phyloP scores from a whole-genome alignment of 345 rosid genomes.

The Ceriops zippeliana region DNA sequence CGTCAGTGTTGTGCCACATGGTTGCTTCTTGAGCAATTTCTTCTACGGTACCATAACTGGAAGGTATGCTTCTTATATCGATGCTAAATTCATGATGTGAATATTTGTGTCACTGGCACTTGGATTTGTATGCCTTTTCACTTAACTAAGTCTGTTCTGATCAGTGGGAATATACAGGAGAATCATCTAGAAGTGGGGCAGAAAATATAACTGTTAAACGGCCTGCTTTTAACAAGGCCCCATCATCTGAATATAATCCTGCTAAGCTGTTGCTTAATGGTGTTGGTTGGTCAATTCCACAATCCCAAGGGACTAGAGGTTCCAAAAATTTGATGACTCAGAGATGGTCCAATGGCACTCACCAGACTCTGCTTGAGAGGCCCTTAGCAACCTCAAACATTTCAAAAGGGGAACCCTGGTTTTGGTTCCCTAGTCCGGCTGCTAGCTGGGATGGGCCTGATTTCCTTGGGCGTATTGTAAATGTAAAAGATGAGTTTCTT shows the following conservation, averaged over 20 bases:
- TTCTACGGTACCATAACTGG: conserved; percentile 78
- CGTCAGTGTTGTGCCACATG: conserved; percentile 91
- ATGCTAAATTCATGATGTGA: conserved; percentile 14
- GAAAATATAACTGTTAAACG: conserved; percentile 45
- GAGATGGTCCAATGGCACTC: conserved; percentile 35
- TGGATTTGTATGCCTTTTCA: conserved; percentile 10
- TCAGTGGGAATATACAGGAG: conserved; percentile 92
- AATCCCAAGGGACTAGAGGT: conserved; percentile 60
- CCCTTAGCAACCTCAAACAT: conserved; percentile 40
- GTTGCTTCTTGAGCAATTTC: conserved; percentile 95
- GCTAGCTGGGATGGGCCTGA: conserved; percentile 84
- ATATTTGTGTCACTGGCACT: conserved; percentile 11
- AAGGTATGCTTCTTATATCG: conserved; percentile 48
- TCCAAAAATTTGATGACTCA: conserved; percentile 55
- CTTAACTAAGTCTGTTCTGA: conserved; percentile 36
- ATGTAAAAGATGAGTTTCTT: conserved; percentile 60
- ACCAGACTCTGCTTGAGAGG: conserved; percentile 32
- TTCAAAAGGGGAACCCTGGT: conserved; percentile 71
- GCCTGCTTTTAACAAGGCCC: conserved; percentile 36
- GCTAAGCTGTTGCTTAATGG: conserved; percentile 77
- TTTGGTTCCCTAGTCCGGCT: conserved; percentile 91
- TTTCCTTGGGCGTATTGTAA: conserved; percentile 64
- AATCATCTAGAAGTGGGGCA: conserved; percentile 51
- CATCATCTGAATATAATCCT: conserved; percentile 61
- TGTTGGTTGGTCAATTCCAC: conserved; percentile 74